A percentile compares a stretch with the other conserved stretches of the same genome.
phyloP scores from a whole-genome alignment of 371 early-diverging fungal species.

The Mucor plumbeus region DNA sequence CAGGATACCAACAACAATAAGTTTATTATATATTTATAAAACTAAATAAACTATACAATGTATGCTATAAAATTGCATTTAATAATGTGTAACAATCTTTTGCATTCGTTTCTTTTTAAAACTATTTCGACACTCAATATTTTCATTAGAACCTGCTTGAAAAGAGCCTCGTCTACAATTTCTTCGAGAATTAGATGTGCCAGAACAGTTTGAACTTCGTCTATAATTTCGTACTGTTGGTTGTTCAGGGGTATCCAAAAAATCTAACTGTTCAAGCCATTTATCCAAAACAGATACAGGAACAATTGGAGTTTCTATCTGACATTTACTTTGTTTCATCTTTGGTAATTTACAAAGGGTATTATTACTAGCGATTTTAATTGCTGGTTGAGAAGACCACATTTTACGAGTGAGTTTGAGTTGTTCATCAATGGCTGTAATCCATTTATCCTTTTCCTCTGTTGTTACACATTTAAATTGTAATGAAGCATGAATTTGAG shows the following conservation, averaged over 20 bases:
- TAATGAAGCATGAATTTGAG: background rate
- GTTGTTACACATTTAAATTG: conserved; percentile 7
- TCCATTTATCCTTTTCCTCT: conserved; percentile 15
- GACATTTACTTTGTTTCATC: background rate
- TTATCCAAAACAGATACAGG: conserved; percentile 18
- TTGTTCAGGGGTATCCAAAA: background rate
- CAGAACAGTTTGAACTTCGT: background rate
- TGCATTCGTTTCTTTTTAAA: background rate
- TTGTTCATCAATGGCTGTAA: conserved; percentile 12
- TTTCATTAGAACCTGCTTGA: background rate
- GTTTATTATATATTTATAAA: background rate
- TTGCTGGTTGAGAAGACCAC: conserved; percentile 7
- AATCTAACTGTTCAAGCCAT: conserved; percentile 11
- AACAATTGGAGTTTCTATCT: background rate
- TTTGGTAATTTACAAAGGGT: background rate
- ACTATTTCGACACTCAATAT: background rate
- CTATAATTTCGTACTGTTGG: background rate
- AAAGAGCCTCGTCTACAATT: background rate
- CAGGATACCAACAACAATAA: conserved; percentile 8
- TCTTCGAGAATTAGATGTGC: background rate
- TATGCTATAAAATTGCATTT: background rate
- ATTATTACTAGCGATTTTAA: background rate
- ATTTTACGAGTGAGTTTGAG: conserved; percentile 5
- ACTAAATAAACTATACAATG: background rate
- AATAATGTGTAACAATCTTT: background rate